Percentiles rank a stretch among this genome's conserved stretches.
Evolutionary conservation across 768 basidiomycete genomes (phyloP).

Genomic region (Tylopilus vinaceipallidus): DNA sequence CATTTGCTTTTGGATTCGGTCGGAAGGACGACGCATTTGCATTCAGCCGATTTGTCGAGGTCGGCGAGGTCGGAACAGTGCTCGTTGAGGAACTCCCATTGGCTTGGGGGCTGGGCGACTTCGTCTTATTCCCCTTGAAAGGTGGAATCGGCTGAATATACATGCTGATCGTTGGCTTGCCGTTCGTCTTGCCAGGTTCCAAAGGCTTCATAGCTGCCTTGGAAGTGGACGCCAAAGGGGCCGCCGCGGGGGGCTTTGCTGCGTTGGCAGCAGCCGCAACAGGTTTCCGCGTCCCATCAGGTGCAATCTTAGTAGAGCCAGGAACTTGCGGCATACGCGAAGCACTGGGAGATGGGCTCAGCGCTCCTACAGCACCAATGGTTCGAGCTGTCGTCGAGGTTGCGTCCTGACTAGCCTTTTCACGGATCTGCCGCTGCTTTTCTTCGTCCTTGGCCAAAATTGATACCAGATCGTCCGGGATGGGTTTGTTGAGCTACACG

Average conservation of each 20-base stretch:
- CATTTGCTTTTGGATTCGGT: constrained; percentile 77
- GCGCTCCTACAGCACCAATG: constrained; percentile 53
- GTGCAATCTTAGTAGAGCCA: constrained; percentile 28
- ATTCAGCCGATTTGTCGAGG: constrained; percentile 66
- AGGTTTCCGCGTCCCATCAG: constrained; percentile 31
- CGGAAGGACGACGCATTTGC: constrained; percentile 90
- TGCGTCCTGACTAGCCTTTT: constrained; percentile 73
- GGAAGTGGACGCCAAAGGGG: constrained; percentile 26
- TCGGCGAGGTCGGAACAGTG: constrained; percentile 50
- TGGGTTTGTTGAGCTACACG: constrained; percentile 83
- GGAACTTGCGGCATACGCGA: constrained; percentile 39
- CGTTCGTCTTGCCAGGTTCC: constrained; percentile 34
- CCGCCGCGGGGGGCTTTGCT: constrained; percentile 31
- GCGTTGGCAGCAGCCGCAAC: constrained; percentile 21
- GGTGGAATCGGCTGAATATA: constrained; percentile 88
- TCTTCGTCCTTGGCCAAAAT: constrained; percentile 94
- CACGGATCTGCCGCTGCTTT: constrained; percentile 79
- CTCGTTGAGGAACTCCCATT: constrained; percentile 33
- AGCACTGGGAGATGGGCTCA: constrained; percentile 44
- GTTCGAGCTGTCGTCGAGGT: constrained; percentile 61
- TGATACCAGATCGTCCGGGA: constrained; percentile 90
- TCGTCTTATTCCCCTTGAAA: constrained; percentile 66
- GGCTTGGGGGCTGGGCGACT: constrained; percentile 30
- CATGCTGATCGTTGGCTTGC: constrained; percentile 62
- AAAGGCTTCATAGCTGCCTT: constrained; percentile 33